Conservation (phyloP, 805 yeast genomes). For the Kodamaea restingae region DNA sequence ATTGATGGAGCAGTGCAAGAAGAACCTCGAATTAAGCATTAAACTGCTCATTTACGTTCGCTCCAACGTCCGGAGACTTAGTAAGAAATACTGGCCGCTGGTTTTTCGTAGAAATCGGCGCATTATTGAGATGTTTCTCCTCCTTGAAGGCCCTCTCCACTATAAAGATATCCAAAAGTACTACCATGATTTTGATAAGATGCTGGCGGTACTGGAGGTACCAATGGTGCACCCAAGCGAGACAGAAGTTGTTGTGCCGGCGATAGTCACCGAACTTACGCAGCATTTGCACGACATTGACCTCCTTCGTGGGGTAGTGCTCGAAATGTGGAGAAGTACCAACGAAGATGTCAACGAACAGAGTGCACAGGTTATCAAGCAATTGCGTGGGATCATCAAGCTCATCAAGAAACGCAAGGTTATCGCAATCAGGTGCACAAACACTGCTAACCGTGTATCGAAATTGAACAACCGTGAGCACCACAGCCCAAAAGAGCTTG, state of each 20-base stretch:
- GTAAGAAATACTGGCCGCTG: conserved; percentile 23
- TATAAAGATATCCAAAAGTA: conserved; percentile 30
- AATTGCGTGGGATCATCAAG: conserved; percentile 34
- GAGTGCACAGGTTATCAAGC: conserved; percentile 37
- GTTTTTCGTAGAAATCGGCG: conserved; percentile 31
- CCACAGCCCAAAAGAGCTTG: conserved; percentile 7
- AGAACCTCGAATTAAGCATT: conserved; percentile 19
- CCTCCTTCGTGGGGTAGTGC: conserved; percentile 11
- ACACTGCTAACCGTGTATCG: conserved; percentile 27
- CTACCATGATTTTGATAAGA: conserved; percentile 29
- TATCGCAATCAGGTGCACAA: conserved; percentile 4
- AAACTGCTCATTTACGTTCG: conserved; percentile 42
- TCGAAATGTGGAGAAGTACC: conserved; percentile 22
- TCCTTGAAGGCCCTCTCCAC: conserved; percentile 32
- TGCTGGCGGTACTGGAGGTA: conserved; percentile 24
- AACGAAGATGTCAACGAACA: conserved; percentile 28
- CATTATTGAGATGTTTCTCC: conserved; percentile 26
- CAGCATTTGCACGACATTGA: conserved; percentile 22
- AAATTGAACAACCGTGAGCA: conserved; percentile 29
- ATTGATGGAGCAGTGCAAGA: conserved; percentile 12
- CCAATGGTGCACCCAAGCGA: conserved; percentile 39
- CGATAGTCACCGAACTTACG: conserved; percentile 25
- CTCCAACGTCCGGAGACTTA: conserved; percentile 22
- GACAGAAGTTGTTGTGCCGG: conserved; percentile 19
- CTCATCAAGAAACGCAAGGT: conserved; percentile 40